phyloP scores from a whole-genome alignment of 2,329 filamentous ascomycete species.

The Xylariaceae sp. region DNA sequence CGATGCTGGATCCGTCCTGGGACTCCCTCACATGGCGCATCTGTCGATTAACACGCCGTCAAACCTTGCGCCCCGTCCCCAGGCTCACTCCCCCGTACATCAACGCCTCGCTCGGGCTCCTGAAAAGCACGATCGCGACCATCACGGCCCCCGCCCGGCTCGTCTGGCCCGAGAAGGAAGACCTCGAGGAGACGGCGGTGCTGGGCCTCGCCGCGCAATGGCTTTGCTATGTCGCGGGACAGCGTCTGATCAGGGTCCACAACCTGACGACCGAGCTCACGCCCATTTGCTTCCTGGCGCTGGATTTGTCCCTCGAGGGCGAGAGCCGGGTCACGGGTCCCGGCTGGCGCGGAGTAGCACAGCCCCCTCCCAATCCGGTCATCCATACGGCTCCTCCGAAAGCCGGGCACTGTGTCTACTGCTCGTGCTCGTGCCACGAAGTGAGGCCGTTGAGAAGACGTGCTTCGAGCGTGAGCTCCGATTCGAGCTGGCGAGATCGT shows the following conservation, averaged over 20 bases:
- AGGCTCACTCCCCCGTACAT: conserved; percentile 10
- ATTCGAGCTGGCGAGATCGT: neutral
- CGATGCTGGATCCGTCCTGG: conserved; percentile 28
- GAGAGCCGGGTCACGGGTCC: neutral
- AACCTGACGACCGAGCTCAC: conserved; percentile 20
- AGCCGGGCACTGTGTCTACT: conserved; percentile 15
- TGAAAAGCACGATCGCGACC: conserved; percentile 15
- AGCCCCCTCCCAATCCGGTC: neutral
- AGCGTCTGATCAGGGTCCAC: conserved; percentile 12
- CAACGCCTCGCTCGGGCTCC: conserved; percentile 12
- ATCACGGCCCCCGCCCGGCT: conserved; percentile 8
- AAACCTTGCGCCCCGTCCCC: neutral
- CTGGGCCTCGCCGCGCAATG: conserved; percentile 22
- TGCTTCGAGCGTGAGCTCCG: conserved; percentile 5
- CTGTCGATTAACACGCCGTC: conserved; percentile 10
- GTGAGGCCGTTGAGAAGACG: neutral
- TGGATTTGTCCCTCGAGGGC: conserved; percentile 16
- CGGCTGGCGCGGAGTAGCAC: neutral
- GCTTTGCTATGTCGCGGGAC: conserved; percentile 27
- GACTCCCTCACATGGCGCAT: conserved; percentile 32
- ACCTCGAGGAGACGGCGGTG: conserved; percentile 11
- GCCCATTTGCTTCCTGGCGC: conserved; percentile 14
- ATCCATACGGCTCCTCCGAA: too few relatives aligned
- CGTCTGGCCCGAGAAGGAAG: conserved; percentile 9
- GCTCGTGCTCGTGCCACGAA: conserved; percentile 18